Evolutionary conservation across 202 grass and related monocot species (phyloP), one percentile per base, ranked within the genome.

Genomic region (Musa balbisiana): DNA sequence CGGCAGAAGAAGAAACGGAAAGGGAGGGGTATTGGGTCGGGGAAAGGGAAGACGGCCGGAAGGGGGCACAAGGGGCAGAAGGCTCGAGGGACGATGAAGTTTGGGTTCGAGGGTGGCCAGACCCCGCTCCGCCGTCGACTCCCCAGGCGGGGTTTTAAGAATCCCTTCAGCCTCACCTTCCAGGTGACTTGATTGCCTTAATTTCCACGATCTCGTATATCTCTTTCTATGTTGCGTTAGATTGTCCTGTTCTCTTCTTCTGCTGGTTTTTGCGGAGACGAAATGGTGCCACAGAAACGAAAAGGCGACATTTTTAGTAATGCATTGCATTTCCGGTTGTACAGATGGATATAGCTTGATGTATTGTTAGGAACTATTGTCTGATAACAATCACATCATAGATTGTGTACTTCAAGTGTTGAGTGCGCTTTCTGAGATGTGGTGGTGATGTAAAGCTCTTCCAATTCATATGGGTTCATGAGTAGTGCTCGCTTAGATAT

Each of bases 11-110:
- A 97, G 90, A 97, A 82, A 58, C 86, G 93, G 49, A 97, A 97
- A 83, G 93, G 93, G 13, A 86, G 90, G 60, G 93, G 90, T 33
- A 97, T 97, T 78, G 93, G 93, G 22, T 97, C 93, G 10, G 93
- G 93, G 19, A 97, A 84, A 78, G 93, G 90, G 10, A 97, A 97
- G 80, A 97, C 93, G 2, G 88, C 88, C 1, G 86, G 90, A 51
- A 91, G 93, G 55, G 93, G 93, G 1, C 93, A 97, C 78, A 97
- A 97, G 80, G 93, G 93, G 9, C 90, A 97, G 81, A 97, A 92
- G 83, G 90, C 93, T 23, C 85, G 90, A 24, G 93, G 88, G 62
- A 97, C 84, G 67, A 82, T 80, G 54, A 92, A 87, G 51, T 91
- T 92, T 68, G 93, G 90, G 11, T 97, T 97, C 55, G 90, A 97